Conservation (phyloP, 805 yeast species). For the Kuraishia floccosa region DNA sequence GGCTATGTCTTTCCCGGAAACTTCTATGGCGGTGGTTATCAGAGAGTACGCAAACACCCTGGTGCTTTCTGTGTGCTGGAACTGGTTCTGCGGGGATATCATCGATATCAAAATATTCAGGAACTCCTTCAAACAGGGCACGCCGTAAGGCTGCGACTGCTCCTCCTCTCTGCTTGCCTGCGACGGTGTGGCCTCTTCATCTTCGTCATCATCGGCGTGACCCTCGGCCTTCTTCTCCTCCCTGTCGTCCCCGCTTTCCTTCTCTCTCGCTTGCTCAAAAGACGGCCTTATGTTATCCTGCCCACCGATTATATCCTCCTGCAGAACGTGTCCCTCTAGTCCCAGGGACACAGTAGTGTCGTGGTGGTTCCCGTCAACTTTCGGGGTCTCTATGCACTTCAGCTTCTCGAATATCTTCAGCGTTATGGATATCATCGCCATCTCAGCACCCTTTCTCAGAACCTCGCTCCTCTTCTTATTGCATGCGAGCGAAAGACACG, state of each 20-base stretch:
- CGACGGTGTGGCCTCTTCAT: background rate
- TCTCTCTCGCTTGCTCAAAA: background rate
- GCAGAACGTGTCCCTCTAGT: conserved; percentile 22
- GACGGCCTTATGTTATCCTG: conserved; percentile 9
- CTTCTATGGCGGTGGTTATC: conserved; percentile 71
- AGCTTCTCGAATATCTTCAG: conserved; percentile 55
- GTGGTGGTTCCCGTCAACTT: conserved; percentile 14
- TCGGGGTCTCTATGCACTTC: conserved; percentile 31
- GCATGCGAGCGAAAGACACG: conserved; percentile 84
- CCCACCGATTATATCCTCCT: conserved; percentile 51
- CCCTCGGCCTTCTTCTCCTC: no score
- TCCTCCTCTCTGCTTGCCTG: conserved; percentile 1
- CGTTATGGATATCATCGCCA: conserved; percentile 62
- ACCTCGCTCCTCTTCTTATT: conserved; percentile 88
- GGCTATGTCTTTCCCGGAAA: conserved; percentile 54
- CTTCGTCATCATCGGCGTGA: conserved; percentile 3
- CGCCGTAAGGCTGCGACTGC: conserved; percentile 42
- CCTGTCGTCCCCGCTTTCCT: no score
- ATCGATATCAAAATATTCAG: conserved; percentile 67
- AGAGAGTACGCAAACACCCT: conserved; percentile 74
- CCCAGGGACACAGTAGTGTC: conserved; percentile 10
- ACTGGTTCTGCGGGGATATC: conserved; percentile 71
- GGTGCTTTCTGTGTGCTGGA: conserved; percentile 79
- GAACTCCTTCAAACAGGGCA: conserved; percentile 67
- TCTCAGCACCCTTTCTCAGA: conserved; percentile 79